Evolutionary conservation across 2,329 filamentous ascomycete species (phyloP).

Genomic region (Conoideocrella luteorostrata): DNA sequence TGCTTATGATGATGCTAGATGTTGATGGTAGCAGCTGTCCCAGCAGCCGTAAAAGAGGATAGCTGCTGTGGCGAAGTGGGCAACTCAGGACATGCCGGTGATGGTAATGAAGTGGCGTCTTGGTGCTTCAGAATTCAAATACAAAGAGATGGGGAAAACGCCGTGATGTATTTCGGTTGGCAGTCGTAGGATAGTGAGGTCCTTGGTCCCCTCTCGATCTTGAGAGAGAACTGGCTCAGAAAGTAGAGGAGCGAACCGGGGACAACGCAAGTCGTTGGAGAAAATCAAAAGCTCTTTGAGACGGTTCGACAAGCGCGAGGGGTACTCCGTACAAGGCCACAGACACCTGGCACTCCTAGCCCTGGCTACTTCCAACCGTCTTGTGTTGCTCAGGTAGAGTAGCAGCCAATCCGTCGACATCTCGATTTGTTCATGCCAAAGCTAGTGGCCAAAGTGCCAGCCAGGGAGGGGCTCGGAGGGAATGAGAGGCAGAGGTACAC

Average conservation of each 20-base stretch:
- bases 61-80: slow-evolving; percentile 5
- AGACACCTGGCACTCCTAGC: no score
- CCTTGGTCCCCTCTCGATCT: not conserved
- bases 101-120: slow-evolving; percentile 8
- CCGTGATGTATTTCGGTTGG: not conserved
- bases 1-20: not conserved
- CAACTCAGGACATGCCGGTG: slow-evolving; percentile 7
- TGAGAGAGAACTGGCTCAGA: not conserved
- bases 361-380: no score
- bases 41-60: not conserved
- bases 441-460: no score
- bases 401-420: no score
- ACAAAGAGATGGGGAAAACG: not conserved
- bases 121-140: not conserved
- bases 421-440: no score
- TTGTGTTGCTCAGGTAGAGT: no score
- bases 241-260: not conserved
- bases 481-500: no score
- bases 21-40: not conserved
- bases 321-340: no score
- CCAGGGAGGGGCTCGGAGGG: no score
- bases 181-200: not conserved
- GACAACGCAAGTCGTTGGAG: not conserved
- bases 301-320: no score
- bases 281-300: no score